Evolutionary conservation across 2,329 filamentous ascomycete species (phyloP).

Genomic region (Talaromyces sp.): DNA sequence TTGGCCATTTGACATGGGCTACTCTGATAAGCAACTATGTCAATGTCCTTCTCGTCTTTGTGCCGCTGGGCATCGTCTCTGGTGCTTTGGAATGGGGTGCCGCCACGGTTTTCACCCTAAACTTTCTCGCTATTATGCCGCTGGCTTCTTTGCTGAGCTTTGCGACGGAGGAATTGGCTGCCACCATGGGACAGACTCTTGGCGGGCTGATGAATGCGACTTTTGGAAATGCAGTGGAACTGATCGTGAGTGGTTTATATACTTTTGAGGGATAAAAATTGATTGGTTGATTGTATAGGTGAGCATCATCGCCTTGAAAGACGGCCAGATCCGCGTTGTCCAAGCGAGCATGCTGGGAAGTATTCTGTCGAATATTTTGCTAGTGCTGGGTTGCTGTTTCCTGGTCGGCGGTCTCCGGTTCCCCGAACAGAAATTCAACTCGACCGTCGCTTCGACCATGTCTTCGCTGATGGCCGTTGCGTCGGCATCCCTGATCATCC

Average conservation of each 20-base stretch:
- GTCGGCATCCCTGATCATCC: slow-evolving; percentile 73
- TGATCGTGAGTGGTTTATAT: slow-evolving; percentile 62
- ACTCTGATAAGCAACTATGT: slow-evolving; percentile 49
- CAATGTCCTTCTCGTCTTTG: slow-evolving; percentile 60
- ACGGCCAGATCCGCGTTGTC: slow-evolving; percentile 90
- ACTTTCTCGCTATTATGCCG: slow-evolving; percentile 62
- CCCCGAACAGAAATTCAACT: slow-evolving; percentile 60
- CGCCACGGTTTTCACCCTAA: slow-evolving; percentile 56
- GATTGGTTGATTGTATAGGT: slow-evolving; percentile 55
- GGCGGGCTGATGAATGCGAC: slow-evolving; percentile 63
- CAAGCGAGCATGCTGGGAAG: slow-evolving; percentile 96
- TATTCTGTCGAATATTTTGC: slow-evolving; percentile 87
- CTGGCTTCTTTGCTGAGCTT: slow-evolving; percentile 60
- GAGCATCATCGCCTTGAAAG: slow-evolving; percentile 81
- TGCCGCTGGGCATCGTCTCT: slow-evolving; percentile 60
- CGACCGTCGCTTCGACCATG: slow-evolving; percentile 49
- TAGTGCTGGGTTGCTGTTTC: slow-evolving; percentile 80
- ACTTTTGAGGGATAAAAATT: neutral
- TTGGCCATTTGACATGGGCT: slow-evolving; percentile 38
- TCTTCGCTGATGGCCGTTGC: slow-evolving; percentile 70
- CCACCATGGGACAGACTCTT: slow-evolving; percentile 57
- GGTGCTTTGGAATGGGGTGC: slow-evolving; percentile 57
- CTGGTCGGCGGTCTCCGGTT: slow-evolving; percentile 67
- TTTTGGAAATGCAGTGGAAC: slow-evolving; percentile 62
- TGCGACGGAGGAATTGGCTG: slow-evolving; percentile 60